Percentiles rank a stretch among this genome's conserved stretches.
phyloP scores from a whole-genome alignment of 768 basidiomycete genomes.

The Galerina marginata region DNA sequence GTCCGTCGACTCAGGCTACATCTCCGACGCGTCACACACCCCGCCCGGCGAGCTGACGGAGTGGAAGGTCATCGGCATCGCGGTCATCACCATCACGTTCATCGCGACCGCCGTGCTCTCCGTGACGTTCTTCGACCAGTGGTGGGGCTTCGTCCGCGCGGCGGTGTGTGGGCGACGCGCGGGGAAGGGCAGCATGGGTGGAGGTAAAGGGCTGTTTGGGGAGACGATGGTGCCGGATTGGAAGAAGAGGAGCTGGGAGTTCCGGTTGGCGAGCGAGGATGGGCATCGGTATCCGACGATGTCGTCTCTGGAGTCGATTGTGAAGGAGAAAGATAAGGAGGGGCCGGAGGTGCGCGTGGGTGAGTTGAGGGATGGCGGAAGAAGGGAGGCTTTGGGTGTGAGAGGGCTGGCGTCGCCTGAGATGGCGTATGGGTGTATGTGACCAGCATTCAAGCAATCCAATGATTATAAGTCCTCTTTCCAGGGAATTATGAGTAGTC shows the following conservation, averaged over 20 bases:
- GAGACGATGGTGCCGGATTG: conserved; percentile 72
- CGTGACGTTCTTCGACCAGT: conserved; percentile 73
- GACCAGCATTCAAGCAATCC: neutral
- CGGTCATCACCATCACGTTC: conserved; percentile 64
- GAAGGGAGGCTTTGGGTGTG: neutral
- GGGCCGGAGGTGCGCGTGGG: neutral
- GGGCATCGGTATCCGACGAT: conserved; percentile 54
- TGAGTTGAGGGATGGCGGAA: neutral
- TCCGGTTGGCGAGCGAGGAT: conserved; percentile 50
- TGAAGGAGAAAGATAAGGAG: conserved; percentile 33
- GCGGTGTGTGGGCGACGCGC: conserved; percentile 45
- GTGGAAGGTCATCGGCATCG: conserved; percentile 77
- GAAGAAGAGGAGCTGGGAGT: conserved; percentile 65
- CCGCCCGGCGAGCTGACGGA: conserved; percentile 51
- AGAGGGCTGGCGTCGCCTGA: conserved; percentile 17
- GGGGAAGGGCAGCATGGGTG: neutral
- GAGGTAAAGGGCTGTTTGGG: conserved; percentile 26
- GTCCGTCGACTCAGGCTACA: conserved; percentile 14
- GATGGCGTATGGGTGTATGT: conserved; percentile 16
- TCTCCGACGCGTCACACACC: conserved; percentile 29
- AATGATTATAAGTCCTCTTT: neutral
- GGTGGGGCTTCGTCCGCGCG: conserved; percentile 66
- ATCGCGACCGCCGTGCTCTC: conserved; percentile 60
- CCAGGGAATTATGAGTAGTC: neutral
- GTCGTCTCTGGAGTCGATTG: conserved; percentile 43